Base-by-base conservation (phyloP, 495 filamentous ascomycete species). In the Xylaria castorea region DNA sequence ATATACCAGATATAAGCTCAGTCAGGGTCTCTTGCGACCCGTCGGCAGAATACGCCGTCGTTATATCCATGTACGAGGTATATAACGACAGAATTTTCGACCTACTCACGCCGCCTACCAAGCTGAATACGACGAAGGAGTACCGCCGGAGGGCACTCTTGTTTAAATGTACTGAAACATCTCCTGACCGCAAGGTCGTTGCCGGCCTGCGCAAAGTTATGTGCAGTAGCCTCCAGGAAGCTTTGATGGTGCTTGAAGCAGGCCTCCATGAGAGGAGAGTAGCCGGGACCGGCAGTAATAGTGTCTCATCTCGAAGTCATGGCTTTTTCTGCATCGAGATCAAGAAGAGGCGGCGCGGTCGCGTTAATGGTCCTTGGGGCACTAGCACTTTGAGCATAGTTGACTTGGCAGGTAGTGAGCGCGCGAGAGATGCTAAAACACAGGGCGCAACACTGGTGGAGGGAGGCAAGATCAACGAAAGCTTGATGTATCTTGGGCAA, bases 71-170 rank as follows among this genome's bases (percentile, higher is more conserved):
- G 96, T 99, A 98, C 81, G 97, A 99, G 81, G 96, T 99, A 22
- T 98, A 99, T 84, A 98, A 98, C 80, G 96, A 99, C 81, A 91
- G 95, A 16, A 98, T 99, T 66, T 99, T 96, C 76, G 96, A 99
- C 77, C 90, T 99, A 3, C 83, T 99, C 1, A 91, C 92, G 1
- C 85, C 87, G 1, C 82, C 86, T 14, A 76, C 80, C 63, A 84
- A 82, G 70, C 81, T 79, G 14, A 82, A 81, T 22, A 80, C 81
- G 8, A 87, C 82, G 53, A 95, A 95, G 80, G 91, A 94, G 67
- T 86, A 86, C 58, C 86, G 91, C 62, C 86, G 94, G 64, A 88
- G 93, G 9, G 90, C 92, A 0, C 83, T 98, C 32, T 84, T 95
- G 0, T 98, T 97, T 87, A 98, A 98, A 79, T 85, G 88, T 14